These are phyloP conservation scores for Sorghum bicolor DNA, from an alignment of 176 grass and related monocot genomes.

Conservation along the genomic window DNA sequence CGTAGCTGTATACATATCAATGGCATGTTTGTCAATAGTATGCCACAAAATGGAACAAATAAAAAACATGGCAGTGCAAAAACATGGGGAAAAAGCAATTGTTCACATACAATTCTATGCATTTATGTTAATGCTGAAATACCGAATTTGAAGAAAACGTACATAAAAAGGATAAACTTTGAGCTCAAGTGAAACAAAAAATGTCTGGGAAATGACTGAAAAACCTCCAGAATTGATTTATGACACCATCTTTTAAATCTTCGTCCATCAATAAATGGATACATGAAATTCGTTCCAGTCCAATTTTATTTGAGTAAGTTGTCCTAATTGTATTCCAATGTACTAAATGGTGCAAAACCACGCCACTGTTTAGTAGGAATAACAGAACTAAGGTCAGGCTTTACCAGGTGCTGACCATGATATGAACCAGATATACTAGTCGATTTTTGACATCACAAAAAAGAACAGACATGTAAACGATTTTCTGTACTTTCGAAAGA, in stretches of 20 bases:
- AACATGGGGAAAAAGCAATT: not conserved
- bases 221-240: constrained; percentile 1
- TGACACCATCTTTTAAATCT: not conserved
- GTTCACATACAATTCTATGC: not conserved
- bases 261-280: not conserved
- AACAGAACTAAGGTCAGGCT: constrained; percentile 4
- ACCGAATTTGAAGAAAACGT: not conserved
- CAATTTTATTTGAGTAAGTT: not conserved
- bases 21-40: constrained; percentile 19
- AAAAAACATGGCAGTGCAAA: not conserved
- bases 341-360: not conserved
- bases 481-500: not conserved
- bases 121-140: not conserved
- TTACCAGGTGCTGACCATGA: not conserved
- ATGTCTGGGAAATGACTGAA: not conserved
- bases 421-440: not conserved
- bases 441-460: not conserved
- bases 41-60: not conserved
- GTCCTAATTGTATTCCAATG: not conserved
- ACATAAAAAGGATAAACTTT: not conserved
- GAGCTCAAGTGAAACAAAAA: not conserved
- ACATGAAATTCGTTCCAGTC: not conserved
- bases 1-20: constrained; percentile 63
- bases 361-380: not conserved
- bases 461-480: not conserved